Evolutionary conservation across 1,284 basidiomycete species (phyloP), one percentile per base, ranked within the genome.

Genomic region (Trichosporon asahii): DNA sequence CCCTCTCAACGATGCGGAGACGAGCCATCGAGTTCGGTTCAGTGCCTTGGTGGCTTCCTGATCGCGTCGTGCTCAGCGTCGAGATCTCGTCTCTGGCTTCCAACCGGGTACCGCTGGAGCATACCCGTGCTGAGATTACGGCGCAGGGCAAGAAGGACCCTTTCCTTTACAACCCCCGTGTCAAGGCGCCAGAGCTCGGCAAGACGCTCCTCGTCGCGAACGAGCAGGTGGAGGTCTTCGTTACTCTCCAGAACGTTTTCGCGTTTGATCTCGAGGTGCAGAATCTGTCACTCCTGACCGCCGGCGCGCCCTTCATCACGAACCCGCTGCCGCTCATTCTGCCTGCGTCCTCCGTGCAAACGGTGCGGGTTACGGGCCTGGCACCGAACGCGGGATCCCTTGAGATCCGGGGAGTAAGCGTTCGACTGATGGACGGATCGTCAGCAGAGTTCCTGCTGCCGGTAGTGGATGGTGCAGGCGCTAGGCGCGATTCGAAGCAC

Each of bases 201-300:
- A 89, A 90, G 85, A 85, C 87, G 1, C 79, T 91, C 9, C 87
- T 95, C 3, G 91, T 96, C 1, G 91, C 93, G 78, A 91, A 91
- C 73, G 96, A 99, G 81, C 81, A 84, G 3, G 85, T 94, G 21
- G 92, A 96, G 75, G 88, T 98, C 73, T 86, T 90, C 31, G 86
- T 98, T 33, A 91, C 91, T 11, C 84, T 99, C n/a, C 88, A 90
- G 71, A 99, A 99, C 79, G 92, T 94, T 0, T 96, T 92, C 77
- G 88, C 91, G 0, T 94, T 98, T 80, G 92, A 95, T 71, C 86
- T 99, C 11, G 93, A 97, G 71, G 82, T 98, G 29, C 89, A 92
- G 71, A 89, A 88, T 72, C 79, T 98, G 35, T 88, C 89, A 11
- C 85, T 98, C 9, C 91, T 93, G 94, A 94, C 93, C 1, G 88